A percentile compares a stretch with the other conserved stretches of the same genome.
These are phyloP conservation scores for Paramecium sexaurelia DNA, from an alignment of 73 alveolate genomes.

Conservation along the genomic window DNA sequence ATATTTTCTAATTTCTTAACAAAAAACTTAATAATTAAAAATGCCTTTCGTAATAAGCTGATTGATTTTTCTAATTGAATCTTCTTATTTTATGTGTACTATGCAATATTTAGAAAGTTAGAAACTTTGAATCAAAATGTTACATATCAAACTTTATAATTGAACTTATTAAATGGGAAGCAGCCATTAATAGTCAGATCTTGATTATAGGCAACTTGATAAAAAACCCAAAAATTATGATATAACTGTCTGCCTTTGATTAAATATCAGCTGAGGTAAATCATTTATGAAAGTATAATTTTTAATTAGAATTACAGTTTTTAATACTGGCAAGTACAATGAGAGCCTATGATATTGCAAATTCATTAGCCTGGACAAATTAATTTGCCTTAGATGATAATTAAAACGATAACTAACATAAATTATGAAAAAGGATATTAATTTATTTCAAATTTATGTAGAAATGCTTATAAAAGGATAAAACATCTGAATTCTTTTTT, in stretches of 20 bases:
- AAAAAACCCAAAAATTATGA: not conserved
- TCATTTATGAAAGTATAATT: not conserved
- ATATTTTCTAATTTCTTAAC: not conserved
- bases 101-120: not conserved
- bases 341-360: not conserved
- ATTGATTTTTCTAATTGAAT: not conserved
- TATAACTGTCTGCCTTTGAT: not conserved
- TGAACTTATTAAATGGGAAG: not conserved
- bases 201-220: too few relatives aligned
- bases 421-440: not conserved
- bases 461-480: not conserved
- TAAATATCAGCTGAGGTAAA: not conserved
- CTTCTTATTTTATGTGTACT: not conserved
- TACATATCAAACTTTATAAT: not conserved
- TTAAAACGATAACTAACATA: not conserved
- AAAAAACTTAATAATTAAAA: not conserved
- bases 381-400: not conserved
- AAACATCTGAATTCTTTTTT: not conserved
- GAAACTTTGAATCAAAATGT: not conserved
- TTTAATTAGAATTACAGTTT: not conserved
- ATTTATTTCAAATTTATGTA: not conserved
- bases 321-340: not conserved
- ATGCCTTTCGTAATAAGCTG: not conserved
- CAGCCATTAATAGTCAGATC: not conserved
- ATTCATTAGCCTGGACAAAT: not conserved